Evolutionary conservation across 2,329 filamentous ascomycete genomes (phyloP), one percentile per base, ranked within the genome.

Genomic region (Fusarium sp.): DNA sequence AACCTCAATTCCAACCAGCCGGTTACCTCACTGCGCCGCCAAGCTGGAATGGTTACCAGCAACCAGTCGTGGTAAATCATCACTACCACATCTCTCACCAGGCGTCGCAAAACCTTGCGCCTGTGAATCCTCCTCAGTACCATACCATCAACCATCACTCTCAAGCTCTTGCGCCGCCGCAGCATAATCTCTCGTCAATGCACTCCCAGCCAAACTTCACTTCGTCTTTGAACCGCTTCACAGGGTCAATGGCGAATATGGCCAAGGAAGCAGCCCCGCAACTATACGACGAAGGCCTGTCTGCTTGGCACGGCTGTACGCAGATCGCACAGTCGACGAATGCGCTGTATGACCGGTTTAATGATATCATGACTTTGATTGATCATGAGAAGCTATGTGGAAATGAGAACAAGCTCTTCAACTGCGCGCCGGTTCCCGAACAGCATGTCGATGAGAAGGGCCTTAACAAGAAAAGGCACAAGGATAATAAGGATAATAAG

Each of bases 331-430:
- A 82, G 67, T 83, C 85, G 69, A 80, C 81, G 8, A 81, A 82
- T 16, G 80, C 82, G 8, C 78, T 88, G 20, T 88, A 84, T 72
- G 88, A 92, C 73, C 88, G 88, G 55, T 86, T 94, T 65, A 87
- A 93, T 76, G 81, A 88, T 46, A 84, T 93, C 60, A 88, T 94
- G 77, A 93, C 91, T 1, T 84, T 87, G 29, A 94, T 94, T 58
- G 92, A 94, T 76, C 83, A 85, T 22, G 91, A 92, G 27, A 82
- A 80, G 30, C 83, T 84, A 27, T 73, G 78, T 16, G 86, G 86
- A 7, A 80, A 86, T 63, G 87, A 91, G 74, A 83, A 82, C 55
- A 87, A 88, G 57, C 79, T 91, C 38, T 84, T 84, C 58, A 75
- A 77, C 10, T 85, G 81, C 72, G 46, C 58, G 1, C 49, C 52